Evolutionary conservation across 139 green algal species (phyloP), one percentile per base, ranked within the genome.

Genomic region (Parachlorella kessleri): DNA sequence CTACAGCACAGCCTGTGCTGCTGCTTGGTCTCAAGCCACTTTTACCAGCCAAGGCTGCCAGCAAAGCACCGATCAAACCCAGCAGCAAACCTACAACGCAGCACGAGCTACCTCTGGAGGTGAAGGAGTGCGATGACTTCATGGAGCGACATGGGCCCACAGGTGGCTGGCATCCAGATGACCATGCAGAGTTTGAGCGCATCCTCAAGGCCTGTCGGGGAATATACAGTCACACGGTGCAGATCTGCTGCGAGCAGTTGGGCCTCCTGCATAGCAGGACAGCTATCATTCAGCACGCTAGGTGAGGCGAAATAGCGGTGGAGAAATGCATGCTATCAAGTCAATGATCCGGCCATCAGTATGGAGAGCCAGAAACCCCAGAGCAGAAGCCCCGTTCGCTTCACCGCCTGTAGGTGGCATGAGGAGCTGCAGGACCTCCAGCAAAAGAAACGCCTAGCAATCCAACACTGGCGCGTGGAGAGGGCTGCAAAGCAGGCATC

Each of bases 151-250:
- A 83, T 33, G 81, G 81, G 0, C 24, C 71, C 24, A 77, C 40
- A 26, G 73, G 73, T 55, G 82, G 77, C 1, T 86, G 82, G 82
- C 72, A 86, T 41, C 55, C 77, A 10, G 82, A 86, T 10, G 82
- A 84, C 55, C 77, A 86, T 26, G 64, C 54, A 5, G 77, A 84
- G 66, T 86, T 83, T 78, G 66, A 78, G 66, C 66, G 66, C 18
- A 78, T 84, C 30, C 66, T 84, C 72, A 72, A 65, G 4, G 55
- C 40, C 39, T 86, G 82, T 72, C 39, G 71, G 8, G 77, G 77
- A 18, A 72, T 77, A 67, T 83, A 84, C 30, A 40, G 59, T 2
- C 75, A 74, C 65, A 53, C 38, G 21, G 65, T 65, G 38, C 65
- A 67, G 24, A 65, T 80, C 28, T 73, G 65, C 41, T 4, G 28